Percentiles rank a stretch among this genome's conserved stretches.
Evolutionary conservation across 139 green algal genomes (phyloP).

Genomic region (Chlamydomonas urium): DNA sequence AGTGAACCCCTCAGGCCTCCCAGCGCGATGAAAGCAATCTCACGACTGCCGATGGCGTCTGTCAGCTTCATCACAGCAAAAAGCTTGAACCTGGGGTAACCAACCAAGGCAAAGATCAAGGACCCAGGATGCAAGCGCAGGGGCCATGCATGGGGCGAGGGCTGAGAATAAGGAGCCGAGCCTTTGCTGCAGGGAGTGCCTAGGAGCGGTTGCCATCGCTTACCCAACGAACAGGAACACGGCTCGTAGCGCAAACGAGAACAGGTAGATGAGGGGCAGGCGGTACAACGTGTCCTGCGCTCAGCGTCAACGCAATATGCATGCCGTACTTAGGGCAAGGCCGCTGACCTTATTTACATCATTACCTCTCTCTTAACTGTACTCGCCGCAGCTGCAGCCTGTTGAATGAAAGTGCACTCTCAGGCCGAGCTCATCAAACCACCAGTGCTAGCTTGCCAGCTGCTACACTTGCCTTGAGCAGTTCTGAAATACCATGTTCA

Average conservation of each 20-base stretch:
- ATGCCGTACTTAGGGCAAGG: not conserved
- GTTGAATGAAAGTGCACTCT: too few species aligned
- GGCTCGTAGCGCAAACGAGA: slow-evolving; percentile 21
- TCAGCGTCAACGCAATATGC: too few species aligned
- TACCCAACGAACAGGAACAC: slow-evolving; percentile 20
- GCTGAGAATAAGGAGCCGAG: too few species aligned
- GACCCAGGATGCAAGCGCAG: too few species aligned
- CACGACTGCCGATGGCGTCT: slow-evolving; percentile 17
- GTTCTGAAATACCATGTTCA: not conserved
- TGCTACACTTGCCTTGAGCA: not conserved
- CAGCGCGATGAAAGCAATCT: slow-evolving; percentile 58
- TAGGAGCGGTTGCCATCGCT: not conserved
- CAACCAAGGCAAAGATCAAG: too few species aligned
- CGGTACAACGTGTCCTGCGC: slow-evolving; percentile 29
- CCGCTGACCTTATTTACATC: not conserved
- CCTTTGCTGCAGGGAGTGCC: too few species aligned
- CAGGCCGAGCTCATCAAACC: too few species aligned
- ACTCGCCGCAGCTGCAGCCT: too few species aligned
- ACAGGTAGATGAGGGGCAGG: slow-evolving; percentile 39
- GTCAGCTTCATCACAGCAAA: slow-evolving; percentile 15
- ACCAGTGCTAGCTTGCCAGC: too few species aligned
- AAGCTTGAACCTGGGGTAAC: too few species aligned
- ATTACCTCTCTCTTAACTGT: too few species aligned
- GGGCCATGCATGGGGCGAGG: too few species aligned
- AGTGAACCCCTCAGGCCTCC: slow-evolving; percentile 73